A percentile compares a stretch with the other conserved stretches of the same genome.
Conservation (phyloP, 306 rosid genomes). For the Cucumis cinereus region DNA sequence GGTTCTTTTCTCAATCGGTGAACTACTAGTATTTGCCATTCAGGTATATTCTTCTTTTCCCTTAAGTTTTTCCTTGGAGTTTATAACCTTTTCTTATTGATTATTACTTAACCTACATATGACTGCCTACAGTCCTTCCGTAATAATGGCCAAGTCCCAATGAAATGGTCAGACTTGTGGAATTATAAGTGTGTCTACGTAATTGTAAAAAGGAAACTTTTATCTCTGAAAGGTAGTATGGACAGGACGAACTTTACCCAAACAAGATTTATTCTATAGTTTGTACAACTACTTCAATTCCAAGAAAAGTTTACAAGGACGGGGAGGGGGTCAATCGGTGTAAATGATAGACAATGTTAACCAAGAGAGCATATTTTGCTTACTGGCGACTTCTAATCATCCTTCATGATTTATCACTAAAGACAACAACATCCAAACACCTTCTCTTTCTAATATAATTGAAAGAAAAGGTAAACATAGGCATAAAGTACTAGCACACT, state of each 20-base stretch:
- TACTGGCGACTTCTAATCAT: no score
- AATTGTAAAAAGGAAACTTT: background rate
- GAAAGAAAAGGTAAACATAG: no score
- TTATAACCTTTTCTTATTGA: background rate
- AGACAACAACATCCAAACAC: background rate
- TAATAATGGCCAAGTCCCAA: background rate
- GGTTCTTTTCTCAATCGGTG: constrained; percentile 56
- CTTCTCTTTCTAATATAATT: background rate
- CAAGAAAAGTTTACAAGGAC: background rate
- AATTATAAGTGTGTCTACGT: background rate
- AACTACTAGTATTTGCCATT: constrained; percentile 62
- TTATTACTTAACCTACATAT: background rate
- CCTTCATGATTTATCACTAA: background rate
- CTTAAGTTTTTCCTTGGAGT: background rate
- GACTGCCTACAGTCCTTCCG: background rate
- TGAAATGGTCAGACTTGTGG: background rate
- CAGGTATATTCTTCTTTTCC: constrained; percentile 38
- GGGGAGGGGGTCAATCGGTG: background rate
- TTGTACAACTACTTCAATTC: background rate
- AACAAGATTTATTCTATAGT: background rate
- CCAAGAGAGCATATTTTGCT: no score
- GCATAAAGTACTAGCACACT: no score
- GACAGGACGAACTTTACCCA: background rate
- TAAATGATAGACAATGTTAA: background rate
- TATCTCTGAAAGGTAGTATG: background rate